phyloP scores from a whole-genome alignment of 2,329 filamentous ascomycete species.

The Fusarium sublunatum region DNA sequence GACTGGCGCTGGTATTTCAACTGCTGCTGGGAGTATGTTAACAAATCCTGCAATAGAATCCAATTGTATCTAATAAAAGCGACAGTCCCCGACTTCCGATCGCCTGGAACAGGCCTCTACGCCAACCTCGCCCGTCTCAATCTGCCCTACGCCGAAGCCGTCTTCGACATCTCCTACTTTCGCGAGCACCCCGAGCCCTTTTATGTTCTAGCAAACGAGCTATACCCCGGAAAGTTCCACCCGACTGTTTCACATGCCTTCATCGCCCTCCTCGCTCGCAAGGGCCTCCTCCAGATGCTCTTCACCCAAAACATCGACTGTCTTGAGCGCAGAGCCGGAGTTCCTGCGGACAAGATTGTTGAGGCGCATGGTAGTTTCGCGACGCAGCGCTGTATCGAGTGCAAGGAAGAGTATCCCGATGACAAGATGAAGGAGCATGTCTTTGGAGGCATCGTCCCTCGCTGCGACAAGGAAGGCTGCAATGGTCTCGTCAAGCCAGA shows the following conservation, averaged over 20 bases:
- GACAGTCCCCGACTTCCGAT: conserved; percentile 91
- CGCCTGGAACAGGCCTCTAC: conserved; percentile 92
- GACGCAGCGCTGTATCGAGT: conserved; percentile 90
- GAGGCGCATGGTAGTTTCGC: conserved; percentile 98
- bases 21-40: conserved; percentile 69
- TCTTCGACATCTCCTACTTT: conserved; percentile 95
- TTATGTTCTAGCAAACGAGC: conserved; percentile 89
- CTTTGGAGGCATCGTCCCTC: conserved; percentile 73
- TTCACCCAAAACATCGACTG: conserved; percentile 99
- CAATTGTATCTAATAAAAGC: conserved; percentile 14
- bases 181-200: conserved; percentile 85
- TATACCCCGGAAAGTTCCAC: conserved; percentile 89
- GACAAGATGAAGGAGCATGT: conserved; percentile 79
- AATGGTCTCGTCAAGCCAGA: conserved; percentile 89
- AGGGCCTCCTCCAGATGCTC: conserved; percentile 81
- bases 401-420: conserved; percentile 76
- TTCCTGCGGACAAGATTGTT: conserved; percentile 82
- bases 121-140: conserved; percentile 88
- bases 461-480: conserved; percentile 72
- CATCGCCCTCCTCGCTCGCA: conserved; percentile 82
- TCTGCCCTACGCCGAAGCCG: conserved; percentile 88
- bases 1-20: conserved; percentile 91
- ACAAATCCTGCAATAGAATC: not conserved
- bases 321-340: conserved; percentile 86
- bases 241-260: conserved; percentile 94